Base-by-base conservation (phyloP, 805 yeast species). In the Yamadazyma akitaensis region DNA sequence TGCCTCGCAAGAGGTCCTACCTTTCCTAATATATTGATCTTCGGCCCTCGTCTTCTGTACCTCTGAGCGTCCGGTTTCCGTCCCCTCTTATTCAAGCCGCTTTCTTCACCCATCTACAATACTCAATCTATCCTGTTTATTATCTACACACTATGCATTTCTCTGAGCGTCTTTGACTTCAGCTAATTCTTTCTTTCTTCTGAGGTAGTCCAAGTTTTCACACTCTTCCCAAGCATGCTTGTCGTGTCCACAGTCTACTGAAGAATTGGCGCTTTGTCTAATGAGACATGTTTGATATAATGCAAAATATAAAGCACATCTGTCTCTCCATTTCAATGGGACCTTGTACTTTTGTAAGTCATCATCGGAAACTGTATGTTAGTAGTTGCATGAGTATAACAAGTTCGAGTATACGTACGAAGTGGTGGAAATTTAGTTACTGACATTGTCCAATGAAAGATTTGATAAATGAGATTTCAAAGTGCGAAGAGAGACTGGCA, bases 181-280 rank as follows among this genome's bases (percentile, higher is more conserved):
- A 59, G 80, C 77, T 64, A 85, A 72, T 68, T 85, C 91, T 61
- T 81, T 74, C 48, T 85, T 87, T 67, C 96, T 80, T 71, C 94
- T 80, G 63, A 82, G 77, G 71, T 84, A 87, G 62, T 88, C 96
- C 64, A 82, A 65, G 63, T 85, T 85, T 67, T 88, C 86, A 65
- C 96, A 88, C 62, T 85, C 85, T 65, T 88, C 96, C 75, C 90
- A 88, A 36, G 75, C 82, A 57, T 88, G 95, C 63, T 89, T 81
- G 68, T 84, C 88, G 53, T 84, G 84, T 48, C 77, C 73, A 58
- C 96, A 88, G 56, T 79, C 81, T 38, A 71, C 70, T 4, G 72
- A 63, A 2, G 67, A 59, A 57, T 69, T 70, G 48, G 74, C 75
- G 13, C 68, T 61, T 53, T 70, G 73, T 59, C 76, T 70, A 31